These are phyloP conservation scores for Huiozyma sinensis DNA, from an alignment of 805 yeast species.

Conservation along the genomic window DNA sequence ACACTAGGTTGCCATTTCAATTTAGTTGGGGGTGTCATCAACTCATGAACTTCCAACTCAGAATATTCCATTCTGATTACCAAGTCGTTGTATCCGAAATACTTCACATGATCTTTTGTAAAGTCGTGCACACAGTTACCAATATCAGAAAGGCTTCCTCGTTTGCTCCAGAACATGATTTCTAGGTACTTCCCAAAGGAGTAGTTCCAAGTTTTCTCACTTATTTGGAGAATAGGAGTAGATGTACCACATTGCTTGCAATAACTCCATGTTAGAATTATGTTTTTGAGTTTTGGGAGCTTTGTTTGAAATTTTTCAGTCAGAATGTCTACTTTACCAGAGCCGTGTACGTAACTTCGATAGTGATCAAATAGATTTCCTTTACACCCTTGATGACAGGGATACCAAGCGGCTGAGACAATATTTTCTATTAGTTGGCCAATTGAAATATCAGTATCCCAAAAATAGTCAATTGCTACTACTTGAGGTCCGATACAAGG, in stretches of 20 bases:
- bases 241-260: constrained; percentile 70
- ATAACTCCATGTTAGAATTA: constrained; percentile 81
- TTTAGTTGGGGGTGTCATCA: constrained; percentile 65
- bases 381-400: constrained; percentile 79
- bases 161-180: constrained; percentile 64
- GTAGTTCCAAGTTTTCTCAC: constrained; percentile 77
- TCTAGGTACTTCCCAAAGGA: constrained; percentile 93
- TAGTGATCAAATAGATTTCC: constrained; percentile 61
- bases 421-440: constrained; percentile 82
- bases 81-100: constrained; percentile 70
- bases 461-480: constrained; percentile 76
- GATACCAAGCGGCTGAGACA: constrained; percentile 51
- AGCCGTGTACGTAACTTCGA: constrained; percentile 80
- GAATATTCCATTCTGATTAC: constrained; percentile 74
- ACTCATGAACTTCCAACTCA: constrained; percentile 62
- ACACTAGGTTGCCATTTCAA: constrained; percentile 62
- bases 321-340: constrained; percentile 68
- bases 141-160: constrained; percentile 42
- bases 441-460: constrained; percentile 81
- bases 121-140: constrained; percentile 73
- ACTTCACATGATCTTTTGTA: constrained; percentile 70
- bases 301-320: constrained; percentile 51
- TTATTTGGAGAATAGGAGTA: constrained; percentile 72
- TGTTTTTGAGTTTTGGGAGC: constrained; percentile 50
- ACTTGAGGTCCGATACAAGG: constrained; percentile 89